Percentiles rank a stretch among this genome's conserved stretches.
Evolutionary conservation across 352 stramenopile species (phyloP).

Genomic region (Phytophthora pseudosyringae): DNA sequence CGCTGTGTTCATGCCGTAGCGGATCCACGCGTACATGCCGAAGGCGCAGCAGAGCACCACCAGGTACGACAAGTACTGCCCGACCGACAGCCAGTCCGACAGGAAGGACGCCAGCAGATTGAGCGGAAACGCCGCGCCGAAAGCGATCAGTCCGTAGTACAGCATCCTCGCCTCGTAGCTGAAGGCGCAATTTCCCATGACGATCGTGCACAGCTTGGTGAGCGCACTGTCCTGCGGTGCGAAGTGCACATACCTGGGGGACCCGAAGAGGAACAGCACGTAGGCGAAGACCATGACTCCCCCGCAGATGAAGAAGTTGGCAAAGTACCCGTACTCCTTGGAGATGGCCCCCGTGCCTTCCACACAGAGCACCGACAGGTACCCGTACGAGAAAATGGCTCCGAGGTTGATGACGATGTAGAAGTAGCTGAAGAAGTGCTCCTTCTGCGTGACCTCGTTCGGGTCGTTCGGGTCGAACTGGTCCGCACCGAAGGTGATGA

Average conservation of each 20-base stretch:
- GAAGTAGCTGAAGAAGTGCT: conserved; percentile 93
- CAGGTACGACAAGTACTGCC: conserved; percentile 79
- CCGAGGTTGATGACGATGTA: conserved; percentile 94
- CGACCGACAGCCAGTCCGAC: conserved; percentile 51
- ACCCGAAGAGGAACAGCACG: conserved; percentile 65
- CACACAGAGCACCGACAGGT: conserved; percentile 90
- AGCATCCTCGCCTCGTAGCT: conserved; percentile 83
- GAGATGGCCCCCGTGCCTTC: conserved; percentile 79
- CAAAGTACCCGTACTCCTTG: conserved; percentile 89
- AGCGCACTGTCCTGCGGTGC: conserved; percentile 76
- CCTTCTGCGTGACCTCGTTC: conserved; percentile 80
- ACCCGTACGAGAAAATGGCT: conserved; percentile 91
- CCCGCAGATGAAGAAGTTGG: conserved; percentile 84
- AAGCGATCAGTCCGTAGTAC: conserved; percentile 77
- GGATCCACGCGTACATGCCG: conserved; percentile 86
- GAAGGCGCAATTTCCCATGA: conserved; percentile 78
- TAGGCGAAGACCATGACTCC: conserved; percentile 87
- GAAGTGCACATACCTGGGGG: conserved; percentile 77
- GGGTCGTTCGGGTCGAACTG: conserved; percentile 89
- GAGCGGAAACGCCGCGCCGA: conserved; percentile 64
- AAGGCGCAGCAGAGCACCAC: conserved; percentile 71
- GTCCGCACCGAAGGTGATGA: conserved; percentile 88
- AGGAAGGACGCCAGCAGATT: conserved; percentile 84
- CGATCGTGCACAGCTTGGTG: conserved; percentile 75
- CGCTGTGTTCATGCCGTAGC: conserved; percentile 78